Evolutionary conservation across 139 green algal genomes (phyloP).

Genomic region (Chlorella sp.): DNA sequence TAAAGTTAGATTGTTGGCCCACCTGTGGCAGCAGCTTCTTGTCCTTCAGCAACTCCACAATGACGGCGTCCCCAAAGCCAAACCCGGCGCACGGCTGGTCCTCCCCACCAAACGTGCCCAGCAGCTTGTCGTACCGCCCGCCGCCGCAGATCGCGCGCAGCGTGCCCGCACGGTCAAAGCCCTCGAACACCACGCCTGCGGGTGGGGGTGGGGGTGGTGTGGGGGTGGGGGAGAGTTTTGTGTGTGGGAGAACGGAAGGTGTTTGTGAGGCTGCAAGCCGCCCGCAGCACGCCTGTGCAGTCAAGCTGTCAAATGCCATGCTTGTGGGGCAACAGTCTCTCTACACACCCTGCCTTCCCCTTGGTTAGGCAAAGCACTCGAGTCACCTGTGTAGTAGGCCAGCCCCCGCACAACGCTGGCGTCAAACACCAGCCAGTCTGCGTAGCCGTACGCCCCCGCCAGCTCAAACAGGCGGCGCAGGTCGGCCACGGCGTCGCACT

Average conservation of each 20-base stretch:
- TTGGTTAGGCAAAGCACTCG: background rate
- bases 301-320: too few relatives aligned
- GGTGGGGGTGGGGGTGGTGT: background rate
- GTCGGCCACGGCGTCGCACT: conserved; percentile 74
- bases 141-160: conserved; percentile 97
- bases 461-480: conserved; percentile 86
- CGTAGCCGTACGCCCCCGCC: conserved; percentile 85
- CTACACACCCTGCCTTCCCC: too few relatives aligned
- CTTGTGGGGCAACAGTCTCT: too few relatives aligned
- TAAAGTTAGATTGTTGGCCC: too few relatives aligned
- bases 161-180: conserved; percentile 88
- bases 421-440: conserved; percentile 96
- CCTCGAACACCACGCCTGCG: conserved; percentile 92
- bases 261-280: background rate
- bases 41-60: conserved; percentile 97
- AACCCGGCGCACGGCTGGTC: conserved; percentile 87
- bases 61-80: conserved; percentile 97
- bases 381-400: conserved; percentile 96
- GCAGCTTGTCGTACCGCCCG: conserved; percentile 93
- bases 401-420: conserved; percentile 93
- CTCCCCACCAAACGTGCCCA: conserved; percentile 90
- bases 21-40: conserved; percentile 73
- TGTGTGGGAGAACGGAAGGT: background rate
- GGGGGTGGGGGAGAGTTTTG: background rate
- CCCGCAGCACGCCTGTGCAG: too few relatives aligned